Conservation (phyloP, 2,329 filamentous ascomycete genomes). For the Ophiognomonia clavigignenti-juglandacearum region DNA sequence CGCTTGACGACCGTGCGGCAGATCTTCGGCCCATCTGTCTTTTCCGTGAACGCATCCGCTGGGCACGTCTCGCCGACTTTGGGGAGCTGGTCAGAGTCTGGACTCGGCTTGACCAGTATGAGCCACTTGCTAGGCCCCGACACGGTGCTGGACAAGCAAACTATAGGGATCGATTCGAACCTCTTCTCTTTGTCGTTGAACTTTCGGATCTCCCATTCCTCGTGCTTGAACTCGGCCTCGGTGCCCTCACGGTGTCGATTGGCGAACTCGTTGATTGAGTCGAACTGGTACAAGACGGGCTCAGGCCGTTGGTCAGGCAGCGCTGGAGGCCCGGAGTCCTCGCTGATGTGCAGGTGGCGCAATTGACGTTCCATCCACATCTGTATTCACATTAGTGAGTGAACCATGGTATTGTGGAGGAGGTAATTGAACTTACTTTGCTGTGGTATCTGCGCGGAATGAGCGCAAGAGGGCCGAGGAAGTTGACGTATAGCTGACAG, state of each 20-base stretch:
- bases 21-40: background rate
- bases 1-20: background rate
- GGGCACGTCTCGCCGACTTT: background rate
- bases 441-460: no score
- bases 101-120: background rate
- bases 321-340: no score
- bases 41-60: background rate
- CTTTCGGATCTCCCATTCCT: background rate
- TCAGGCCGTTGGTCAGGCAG: background rate
- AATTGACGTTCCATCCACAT: no score
- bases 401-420: no score
- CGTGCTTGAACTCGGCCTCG: background rate
- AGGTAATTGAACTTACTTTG: no score
- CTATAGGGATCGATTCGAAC: no score
- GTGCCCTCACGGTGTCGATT: background rate
- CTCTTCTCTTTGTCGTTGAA: background rate
- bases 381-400: no score
- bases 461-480: no score
- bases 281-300: background rate
- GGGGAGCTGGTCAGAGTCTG: background rate
- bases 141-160: background rate
- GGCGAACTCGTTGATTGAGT: background rate
- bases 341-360: no score
- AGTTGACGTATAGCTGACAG: no score
- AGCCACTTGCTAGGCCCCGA: background rate